Conservation (phyloP, 768 basidiomycete genomes). For the Termitomyces sp. region DNA sequence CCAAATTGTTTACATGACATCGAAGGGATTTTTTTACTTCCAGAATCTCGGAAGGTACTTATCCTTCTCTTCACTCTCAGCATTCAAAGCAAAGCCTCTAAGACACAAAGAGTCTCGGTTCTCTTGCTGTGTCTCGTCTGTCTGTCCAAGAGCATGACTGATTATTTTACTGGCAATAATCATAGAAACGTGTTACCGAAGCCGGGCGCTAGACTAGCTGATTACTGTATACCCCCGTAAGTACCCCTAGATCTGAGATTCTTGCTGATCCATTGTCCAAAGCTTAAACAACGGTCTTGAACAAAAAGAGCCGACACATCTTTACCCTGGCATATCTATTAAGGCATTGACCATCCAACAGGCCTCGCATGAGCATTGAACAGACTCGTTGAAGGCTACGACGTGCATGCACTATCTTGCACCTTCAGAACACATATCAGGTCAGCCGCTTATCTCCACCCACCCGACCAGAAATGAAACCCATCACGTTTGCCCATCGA, state of each 20-base stretch:
- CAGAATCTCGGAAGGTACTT: slow-evolving; percentile 7
- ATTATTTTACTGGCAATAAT: neutral
- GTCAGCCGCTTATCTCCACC: slow-evolving; percentile 4
- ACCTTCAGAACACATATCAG: neutral
- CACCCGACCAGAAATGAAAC: neutral
- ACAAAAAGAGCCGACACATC: neutral
- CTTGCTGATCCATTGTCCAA: slow-evolving; percentile 2
- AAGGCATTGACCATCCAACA: neutral
- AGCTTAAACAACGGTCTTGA: slow-evolving; percentile 6
- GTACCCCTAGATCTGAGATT: slow-evolving; percentile 6
- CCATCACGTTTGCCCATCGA: neutral
- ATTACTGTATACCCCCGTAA: neutral
- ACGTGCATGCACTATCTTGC: no score
- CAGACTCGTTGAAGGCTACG: neutral
- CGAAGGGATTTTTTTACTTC: slow-evolving; percentile 6
- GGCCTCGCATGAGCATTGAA: neutral
- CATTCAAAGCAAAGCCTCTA: neutral
- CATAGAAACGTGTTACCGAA: slow-evolving; percentile 1
- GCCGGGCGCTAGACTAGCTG: neutral
- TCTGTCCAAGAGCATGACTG: neutral
- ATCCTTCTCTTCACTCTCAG: neutral
- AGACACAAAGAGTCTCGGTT: neutral
- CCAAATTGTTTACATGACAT: slow-evolving; percentile 13
- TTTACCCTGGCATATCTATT: neutral
- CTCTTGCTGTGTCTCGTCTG: neutral